These are phyloP conservation scores for Blastobotrys petasosporus DNA, from an alignment of 1,139 yeast species.

Conservation along the genomic window DNA sequence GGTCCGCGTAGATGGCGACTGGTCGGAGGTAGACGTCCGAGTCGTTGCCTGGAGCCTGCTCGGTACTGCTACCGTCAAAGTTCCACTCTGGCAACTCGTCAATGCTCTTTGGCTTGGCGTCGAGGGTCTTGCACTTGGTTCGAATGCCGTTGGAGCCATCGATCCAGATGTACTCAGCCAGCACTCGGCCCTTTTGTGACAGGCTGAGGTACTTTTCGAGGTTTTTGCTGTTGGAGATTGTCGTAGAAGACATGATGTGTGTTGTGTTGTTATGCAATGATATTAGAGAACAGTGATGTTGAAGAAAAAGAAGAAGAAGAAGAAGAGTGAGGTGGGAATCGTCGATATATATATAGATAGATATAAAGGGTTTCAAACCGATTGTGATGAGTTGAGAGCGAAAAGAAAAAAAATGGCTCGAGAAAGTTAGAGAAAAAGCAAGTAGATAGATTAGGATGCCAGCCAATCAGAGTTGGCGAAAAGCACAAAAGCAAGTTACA, in stretches of 20 bases:
- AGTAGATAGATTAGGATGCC: background rate
- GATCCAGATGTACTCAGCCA: constrained; percentile 98
- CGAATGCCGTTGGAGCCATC: constrained; percentile 90
- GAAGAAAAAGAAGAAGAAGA: constrained; percentile 3
- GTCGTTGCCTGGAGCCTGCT: constrained; percentile 97
- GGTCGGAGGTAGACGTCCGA: constrained; percentile 95
- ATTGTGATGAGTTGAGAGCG: no score
- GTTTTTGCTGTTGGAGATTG: constrained; percentile 30
- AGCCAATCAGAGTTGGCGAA: no score
- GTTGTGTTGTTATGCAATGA: constrained; percentile 4
- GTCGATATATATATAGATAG: background rate
- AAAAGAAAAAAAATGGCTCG: constrained; percentile 5
- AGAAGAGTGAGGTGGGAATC: background rate
- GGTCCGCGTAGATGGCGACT: constrained; percentile 88
- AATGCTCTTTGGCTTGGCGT: constrained; percentile 58
- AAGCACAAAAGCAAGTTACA: background rate
- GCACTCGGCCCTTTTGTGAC: constrained; percentile 76
- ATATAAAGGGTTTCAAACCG: no score
- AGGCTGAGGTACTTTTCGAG: constrained; percentile 77
- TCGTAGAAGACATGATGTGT: constrained; percentile 20
- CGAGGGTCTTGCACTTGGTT: constrained; percentile 87
- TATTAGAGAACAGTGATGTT: background rate
- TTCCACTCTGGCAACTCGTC: constrained; percentile 98
- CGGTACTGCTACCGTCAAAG: constrained; percentile 97
- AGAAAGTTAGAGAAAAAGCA: background rate